Evolutionary conservation across 2,329 filamentous ascomycete species (phyloP).

Genomic region (Apiospora malaysiana): DNA sequence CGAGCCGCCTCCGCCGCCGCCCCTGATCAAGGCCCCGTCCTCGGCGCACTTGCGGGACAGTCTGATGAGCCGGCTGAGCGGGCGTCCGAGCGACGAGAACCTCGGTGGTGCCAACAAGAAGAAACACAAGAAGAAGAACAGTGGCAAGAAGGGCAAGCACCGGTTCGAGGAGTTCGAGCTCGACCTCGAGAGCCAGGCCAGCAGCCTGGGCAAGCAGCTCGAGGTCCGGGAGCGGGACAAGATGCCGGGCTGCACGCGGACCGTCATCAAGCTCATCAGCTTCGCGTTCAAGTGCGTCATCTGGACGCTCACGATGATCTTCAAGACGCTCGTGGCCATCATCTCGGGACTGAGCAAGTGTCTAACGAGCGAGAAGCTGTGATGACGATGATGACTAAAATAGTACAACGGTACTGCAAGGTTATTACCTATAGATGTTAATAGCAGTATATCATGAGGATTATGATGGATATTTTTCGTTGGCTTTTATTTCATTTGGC

Average conservation of each 20-base stretch:
- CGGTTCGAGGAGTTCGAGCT: constrained; percentile 65
- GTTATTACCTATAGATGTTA: not conserved
- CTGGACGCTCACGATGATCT: constrained; percentile 61
- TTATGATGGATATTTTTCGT: not conserved
- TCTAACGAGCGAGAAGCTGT: constrained; percentile 50
- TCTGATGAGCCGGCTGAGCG: constrained; percentile 31
- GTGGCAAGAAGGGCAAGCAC: constrained; percentile 36
- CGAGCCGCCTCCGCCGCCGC: constrained; percentile 58
- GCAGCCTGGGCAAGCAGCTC: constrained; percentile 50
- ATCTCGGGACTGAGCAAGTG: constrained; percentile 58
- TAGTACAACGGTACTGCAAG: not conserved
- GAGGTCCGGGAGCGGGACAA: constrained; percentile 50
- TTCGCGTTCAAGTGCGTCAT: constrained; percentile 63
- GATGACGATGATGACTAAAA: constrained; percentile 18
- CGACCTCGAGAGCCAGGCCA: constrained; percentile 67
- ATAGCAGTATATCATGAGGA: constrained; percentile 3
- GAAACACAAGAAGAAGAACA: constrained; percentile 35
- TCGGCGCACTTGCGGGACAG: constrained; percentile 36
- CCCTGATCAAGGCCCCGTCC: constrained; percentile 6
- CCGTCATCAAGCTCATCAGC: constrained; percentile 56
- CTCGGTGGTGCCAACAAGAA: constrained; percentile 35
- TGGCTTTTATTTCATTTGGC: not conserved
- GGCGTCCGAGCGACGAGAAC: constrained; percentile 29
- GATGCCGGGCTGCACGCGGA: constrained; percentile 55
- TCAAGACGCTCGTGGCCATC: constrained; percentile 59